Evolutionary conservation across 805 yeast genomes (phyloP).

Genomic region (Jamesozyma spencerorum): DNA sequence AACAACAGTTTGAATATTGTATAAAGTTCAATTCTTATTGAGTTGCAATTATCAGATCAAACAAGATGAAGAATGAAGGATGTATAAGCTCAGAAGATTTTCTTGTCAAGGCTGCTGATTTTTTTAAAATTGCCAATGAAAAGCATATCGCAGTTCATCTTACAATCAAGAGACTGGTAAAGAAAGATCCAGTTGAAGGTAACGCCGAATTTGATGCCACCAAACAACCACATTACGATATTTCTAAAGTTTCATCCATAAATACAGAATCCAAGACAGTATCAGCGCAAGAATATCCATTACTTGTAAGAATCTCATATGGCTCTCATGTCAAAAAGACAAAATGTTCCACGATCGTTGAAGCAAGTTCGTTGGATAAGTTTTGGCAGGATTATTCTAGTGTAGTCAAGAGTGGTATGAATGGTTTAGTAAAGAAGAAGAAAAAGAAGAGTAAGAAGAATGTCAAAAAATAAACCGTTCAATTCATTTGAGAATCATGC

Average conservation of each 20-base stretch:
- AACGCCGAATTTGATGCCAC: slow-evolving; percentile 45
- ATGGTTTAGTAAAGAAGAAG: slow-evolving; percentile 73
- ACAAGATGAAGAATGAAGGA: slow-evolving; percentile 5
- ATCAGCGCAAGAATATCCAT: slow-evolving; percentile 39
- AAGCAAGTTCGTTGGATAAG: slow-evolving; percentile 46
- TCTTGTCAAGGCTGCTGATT: slow-evolving; percentile 16
- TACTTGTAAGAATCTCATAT: slow-evolving; percentile 51
- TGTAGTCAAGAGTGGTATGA: slow-evolving; percentile 59
- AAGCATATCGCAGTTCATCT: slow-evolving; percentile 22
- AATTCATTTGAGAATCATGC: neutral
- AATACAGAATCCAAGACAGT: slow-evolving; percentile 5
- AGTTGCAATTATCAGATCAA: no score
- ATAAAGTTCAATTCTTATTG: no score
- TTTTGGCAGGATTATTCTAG: slow-evolving; percentile 75
- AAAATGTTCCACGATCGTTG: slow-evolving; percentile 69
- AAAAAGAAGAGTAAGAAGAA: slow-evolving; percentile 41
- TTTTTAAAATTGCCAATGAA: slow-evolving; percentile 22
- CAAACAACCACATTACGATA: slow-evolving; percentile 28
- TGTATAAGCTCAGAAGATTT: slow-evolving; percentile 16
- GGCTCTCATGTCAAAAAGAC: slow-evolving; percentile 31
- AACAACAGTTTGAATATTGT: no score
- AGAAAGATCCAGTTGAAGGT: slow-evolving; percentile 24
- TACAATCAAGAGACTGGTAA: slow-evolving; percentile 24
- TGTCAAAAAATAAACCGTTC: slow-evolving; percentile 1
- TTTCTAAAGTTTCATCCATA: slow-evolving; percentile 20